Evolutionary conservation across 495 filamentous ascomycete genomes (phyloP), one percentile per base, ranked within the genome.

Genomic region (Aspergillus wentii): DNA sequence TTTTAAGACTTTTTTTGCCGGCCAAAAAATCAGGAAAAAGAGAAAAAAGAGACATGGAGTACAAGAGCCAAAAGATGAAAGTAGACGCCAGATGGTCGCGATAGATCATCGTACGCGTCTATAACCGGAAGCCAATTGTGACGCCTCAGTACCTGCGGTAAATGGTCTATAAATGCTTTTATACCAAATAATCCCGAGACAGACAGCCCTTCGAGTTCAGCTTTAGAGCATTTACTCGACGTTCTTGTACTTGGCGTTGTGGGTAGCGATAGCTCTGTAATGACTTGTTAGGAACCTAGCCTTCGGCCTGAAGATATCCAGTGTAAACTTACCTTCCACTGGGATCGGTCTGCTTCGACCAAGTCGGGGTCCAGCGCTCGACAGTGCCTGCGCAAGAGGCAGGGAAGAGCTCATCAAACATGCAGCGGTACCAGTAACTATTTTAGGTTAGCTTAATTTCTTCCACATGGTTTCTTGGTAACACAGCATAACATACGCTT

Each of bases 361-460:
- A 98, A 17, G 82, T 97, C n/a, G 92, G 92, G 33, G 82, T 89
- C 92, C 92, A 98, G 42, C 94, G 76, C 86, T 87, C 85, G 28
- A 98, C 92, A 23, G 94, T 97, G 15, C 74, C 78, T 17, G 94
- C 92, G 62, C 90, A 95, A 53, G 84, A 82, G 17, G 82, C 70
- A 26, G 94, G 94, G 77, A 97, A 98, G 63, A 88, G 90, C 74
- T 98, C 92, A 59, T 98, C 92, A 59, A 97, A 98, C 88, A 98
- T 97, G 52, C 57, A 67, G 47, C 92, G 82, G 71, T 98, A 98
- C 94, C 92, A 97, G 72, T 96, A 94, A 13, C 82, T 83, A 49
- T 11, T 32, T 66, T 71, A 41, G 34, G 41, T 53, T 42, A 57
- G 46, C 51, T 36, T 39, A 16, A 37, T 19, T n/a, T 32, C 14